Conservation (phyloP, 2,329 filamentous ascomycete species). For the Neofusicoccum umdonicola region DNA sequence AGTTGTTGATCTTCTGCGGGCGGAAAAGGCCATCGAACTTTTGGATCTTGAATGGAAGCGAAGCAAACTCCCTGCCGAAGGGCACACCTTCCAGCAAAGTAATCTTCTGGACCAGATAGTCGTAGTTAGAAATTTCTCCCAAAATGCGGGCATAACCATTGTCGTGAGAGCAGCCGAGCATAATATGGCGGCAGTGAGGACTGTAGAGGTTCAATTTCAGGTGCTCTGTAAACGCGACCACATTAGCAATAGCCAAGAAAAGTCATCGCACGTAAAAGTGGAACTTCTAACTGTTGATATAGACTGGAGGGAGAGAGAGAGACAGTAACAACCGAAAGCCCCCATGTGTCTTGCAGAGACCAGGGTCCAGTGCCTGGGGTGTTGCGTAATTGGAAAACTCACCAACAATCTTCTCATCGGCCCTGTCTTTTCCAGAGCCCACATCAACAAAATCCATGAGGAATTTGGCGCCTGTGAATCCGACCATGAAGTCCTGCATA, state of each 20-base stretch:
- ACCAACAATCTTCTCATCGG: slow-evolving; percentile 51
- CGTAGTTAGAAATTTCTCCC: slow-evolving; percentile 48
- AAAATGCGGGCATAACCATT: slow-evolving; percentile 54
- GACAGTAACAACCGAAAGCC: neutral
- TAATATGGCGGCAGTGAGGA: slow-evolving; percentile 59
- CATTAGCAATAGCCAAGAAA: slow-evolving; percentile 16
- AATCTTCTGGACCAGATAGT: slow-evolving; percentile 47
- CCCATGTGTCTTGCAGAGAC: too few species aligned
- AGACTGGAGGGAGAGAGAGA: neutral
- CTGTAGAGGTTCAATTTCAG: slow-evolving; percentile 57
- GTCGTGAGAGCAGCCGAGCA: slow-evolving; percentile 60
- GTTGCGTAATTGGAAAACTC: slow-evolving; percentile 27
- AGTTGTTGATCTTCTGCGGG: slow-evolving; percentile 46
- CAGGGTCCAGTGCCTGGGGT: too few species aligned
- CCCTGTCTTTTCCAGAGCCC: slow-evolving; percentile 46
- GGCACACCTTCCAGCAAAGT: slow-evolving; percentile 57
- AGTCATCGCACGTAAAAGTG: neutral
- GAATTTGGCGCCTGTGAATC: slow-evolving; percentile 53
- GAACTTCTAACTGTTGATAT: too few species aligned
- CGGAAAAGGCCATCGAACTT: slow-evolving; percentile 56
- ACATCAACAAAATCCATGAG: slow-evolving; percentile 49
- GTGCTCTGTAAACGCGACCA: slow-evolving; percentile 38
- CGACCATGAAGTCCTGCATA: slow-evolving; percentile 54
- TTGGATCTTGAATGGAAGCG: slow-evolving; percentile 50
- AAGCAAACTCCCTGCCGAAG: slow-evolving; percentile 53